phyloP scores from a whole-genome alignment of 78 protist genomes.

The Planoprotostelium fungivorum region DNA sequence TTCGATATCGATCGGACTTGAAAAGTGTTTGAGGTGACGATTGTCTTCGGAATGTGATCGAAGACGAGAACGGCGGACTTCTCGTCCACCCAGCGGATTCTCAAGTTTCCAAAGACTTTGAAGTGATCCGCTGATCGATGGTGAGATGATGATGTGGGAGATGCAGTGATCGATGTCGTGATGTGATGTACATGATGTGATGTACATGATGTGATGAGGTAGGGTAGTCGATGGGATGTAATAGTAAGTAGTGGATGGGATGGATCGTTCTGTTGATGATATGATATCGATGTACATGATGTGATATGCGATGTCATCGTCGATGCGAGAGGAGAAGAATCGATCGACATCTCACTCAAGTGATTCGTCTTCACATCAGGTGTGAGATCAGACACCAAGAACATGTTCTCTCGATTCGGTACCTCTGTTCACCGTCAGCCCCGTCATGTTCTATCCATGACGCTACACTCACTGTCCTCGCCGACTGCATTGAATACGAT shows the following conservation, averaged over 20 bases:
- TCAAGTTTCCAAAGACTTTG: not conserved
- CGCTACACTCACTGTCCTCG: not conserved
- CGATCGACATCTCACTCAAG: not conserved
- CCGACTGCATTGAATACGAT: not conserved
- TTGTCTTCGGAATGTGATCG: not conserved
- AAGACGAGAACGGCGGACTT: not conserved
- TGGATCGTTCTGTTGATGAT: no score
- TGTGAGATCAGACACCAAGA: not conserved
- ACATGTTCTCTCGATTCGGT: not conserved
- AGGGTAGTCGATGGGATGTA: no score
- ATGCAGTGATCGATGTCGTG: no score
- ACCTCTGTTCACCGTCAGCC: not conserved
- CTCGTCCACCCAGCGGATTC: not conserved
- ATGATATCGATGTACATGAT: no score
- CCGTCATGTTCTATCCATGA: not conserved
- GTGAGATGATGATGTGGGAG: no score
- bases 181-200: no score
- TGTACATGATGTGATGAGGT: no score
- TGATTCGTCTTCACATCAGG: not conserved
- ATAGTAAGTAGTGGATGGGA: no score
- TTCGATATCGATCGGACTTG: no score
- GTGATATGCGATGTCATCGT: not conserved
- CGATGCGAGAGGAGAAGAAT: no score
- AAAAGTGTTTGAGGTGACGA: not conserved
- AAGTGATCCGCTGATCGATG: not conserved